Percentiles rank a stretch among this genome's conserved stretches.
phyloP scores from a whole-genome alignment of 2,329 filamentous ascomycete genomes.

The Purpureocillium lavendulum region DNA sequence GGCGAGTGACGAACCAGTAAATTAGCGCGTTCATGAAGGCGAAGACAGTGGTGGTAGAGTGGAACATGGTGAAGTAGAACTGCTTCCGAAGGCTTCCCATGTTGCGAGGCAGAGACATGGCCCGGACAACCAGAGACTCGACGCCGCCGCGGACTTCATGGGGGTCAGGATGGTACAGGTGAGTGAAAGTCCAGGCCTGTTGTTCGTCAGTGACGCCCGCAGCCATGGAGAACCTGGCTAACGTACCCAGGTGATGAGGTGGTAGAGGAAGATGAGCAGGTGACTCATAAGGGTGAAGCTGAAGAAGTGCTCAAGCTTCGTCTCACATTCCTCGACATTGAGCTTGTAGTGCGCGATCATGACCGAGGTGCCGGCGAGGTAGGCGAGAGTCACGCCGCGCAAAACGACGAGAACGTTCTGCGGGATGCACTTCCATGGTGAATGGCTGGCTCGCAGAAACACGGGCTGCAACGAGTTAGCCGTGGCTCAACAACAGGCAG shows the following conservation, averaged over 20 bases:
- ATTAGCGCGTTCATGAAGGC: conserved; percentile 40
- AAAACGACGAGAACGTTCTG: conserved; percentile 36
- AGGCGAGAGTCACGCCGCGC: conserved; percentile 32
- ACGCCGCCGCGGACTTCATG: conserved; percentile 26
- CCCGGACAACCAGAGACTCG: conserved; percentile 26
- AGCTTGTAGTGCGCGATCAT: conserved; percentile 39
- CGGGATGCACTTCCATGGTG: conserved; percentile 38
- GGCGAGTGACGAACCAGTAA: conserved; percentile 37
- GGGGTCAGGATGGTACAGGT: conserved; percentile 37
- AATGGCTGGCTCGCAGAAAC: conserved; percentile 42
- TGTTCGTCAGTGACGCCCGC: background rate
- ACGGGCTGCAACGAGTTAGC: conserved; percentile 28
- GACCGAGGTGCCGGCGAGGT: conserved; percentile 31
- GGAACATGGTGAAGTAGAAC: conserved; percentile 42
- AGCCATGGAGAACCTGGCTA: background rate
- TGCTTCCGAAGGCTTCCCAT: conserved; percentile 31
- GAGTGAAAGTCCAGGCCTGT: conserved; percentile 44
- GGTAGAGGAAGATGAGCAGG: conserved; percentile 33
- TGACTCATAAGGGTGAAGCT: conserved; percentile 40
- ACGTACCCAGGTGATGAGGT: conserved; percentile 38
- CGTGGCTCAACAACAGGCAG: no score
- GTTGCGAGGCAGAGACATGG: conserved; percentile 37
- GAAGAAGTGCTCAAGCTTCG: conserved; percentile 35
- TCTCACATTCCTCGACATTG: conserved; percentile 25
- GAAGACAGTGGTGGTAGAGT: conserved; percentile 36